Conservation (phyloP, 1,284 basidiomycete species). For the Cryptococcus jaspeensis region DNA sequence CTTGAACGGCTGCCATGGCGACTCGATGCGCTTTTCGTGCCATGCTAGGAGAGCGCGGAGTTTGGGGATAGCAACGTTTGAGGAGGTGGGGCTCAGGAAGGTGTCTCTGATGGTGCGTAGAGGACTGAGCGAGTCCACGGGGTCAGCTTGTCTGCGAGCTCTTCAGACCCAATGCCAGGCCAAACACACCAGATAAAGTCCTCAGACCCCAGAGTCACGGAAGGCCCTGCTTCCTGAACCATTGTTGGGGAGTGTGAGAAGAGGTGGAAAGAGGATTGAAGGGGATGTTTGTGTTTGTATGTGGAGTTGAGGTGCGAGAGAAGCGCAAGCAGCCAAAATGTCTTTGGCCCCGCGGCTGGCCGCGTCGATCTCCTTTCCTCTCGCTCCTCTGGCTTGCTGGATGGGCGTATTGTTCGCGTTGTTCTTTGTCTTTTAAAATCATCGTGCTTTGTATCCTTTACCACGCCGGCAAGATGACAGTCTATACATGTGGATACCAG, state of each 20-base stretch:
- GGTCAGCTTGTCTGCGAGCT: background rate
- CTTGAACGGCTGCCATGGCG: slow-evolving; percentile 34
- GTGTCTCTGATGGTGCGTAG: slow-evolving; percentile 40
- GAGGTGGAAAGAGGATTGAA: background rate
- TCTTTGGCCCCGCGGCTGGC: background rate
- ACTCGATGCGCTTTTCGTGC: slow-evolving; percentile 27
- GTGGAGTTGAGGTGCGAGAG: background rate
- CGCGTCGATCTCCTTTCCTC: background rate
- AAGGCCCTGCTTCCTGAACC: slow-evolving; percentile 15
- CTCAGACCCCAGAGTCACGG: slow-evolving; percentile 5
- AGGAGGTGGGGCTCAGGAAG: slow-evolving; percentile 28
- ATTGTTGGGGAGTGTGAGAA: background rate
- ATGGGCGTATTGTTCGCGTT: no score
- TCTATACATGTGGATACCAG: no score
- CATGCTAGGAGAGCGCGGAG: slow-evolving; percentile 26
- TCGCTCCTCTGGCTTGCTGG: no score
- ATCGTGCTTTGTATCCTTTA: no score
- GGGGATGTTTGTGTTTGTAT: background rate
- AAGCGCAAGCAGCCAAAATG: background rate
- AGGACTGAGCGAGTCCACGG: slow-evolving; percentile 23
- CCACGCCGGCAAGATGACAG: no score
- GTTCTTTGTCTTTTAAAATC: no score
- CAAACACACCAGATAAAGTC: slow-evolving; percentile 16
- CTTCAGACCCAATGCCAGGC: background rate
- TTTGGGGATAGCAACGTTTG: slow-evolving; percentile 22